Conservation (phyloP, 208 protist species). For the Leishmania braziliensis region DNA sequence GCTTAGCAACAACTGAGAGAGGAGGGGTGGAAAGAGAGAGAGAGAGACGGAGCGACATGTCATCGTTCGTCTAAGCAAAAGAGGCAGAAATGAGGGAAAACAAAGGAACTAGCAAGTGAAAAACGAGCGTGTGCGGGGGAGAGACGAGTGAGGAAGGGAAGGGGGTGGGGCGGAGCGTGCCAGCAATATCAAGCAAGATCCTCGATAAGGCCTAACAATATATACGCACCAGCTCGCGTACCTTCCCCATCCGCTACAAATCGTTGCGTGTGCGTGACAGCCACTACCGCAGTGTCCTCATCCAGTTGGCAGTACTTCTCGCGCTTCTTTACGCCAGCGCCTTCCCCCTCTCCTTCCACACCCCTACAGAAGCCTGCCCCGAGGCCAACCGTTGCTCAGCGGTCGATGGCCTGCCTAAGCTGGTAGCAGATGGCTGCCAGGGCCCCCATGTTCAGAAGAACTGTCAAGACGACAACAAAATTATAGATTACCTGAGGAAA, state of each 20-base stretch:
- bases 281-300: neutral
- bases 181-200: neutral
- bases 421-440: conserved; percentile 44
- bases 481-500: conserved; percentile 39
- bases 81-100: neutral
- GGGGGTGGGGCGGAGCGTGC: neutral
- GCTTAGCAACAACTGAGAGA: neutral
- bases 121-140: neutral
- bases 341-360: neutral
- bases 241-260: neutral
- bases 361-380: neutral
- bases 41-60: neutral
- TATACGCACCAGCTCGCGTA: neutral
- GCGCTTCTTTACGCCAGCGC: neutral
- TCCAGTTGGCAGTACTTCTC: neutral
- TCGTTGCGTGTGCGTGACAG: neutral
- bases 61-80: neutral
- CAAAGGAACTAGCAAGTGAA: neutral
- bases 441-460: conserved; percentile 42
- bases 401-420: conserved; percentile 36
- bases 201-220: neutral
- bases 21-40: neutral
- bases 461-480: conserved; percentile 29
- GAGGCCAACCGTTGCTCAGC: neutral
- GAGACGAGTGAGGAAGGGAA: neutral